A percentile compares a stretch with the other conserved stretches of the same genome.
These are phyloP conservation scores for Leccinum imitatum DNA, from an alignment of 768 basidiomycete genomes.

Conservation along the genomic window DNA sequence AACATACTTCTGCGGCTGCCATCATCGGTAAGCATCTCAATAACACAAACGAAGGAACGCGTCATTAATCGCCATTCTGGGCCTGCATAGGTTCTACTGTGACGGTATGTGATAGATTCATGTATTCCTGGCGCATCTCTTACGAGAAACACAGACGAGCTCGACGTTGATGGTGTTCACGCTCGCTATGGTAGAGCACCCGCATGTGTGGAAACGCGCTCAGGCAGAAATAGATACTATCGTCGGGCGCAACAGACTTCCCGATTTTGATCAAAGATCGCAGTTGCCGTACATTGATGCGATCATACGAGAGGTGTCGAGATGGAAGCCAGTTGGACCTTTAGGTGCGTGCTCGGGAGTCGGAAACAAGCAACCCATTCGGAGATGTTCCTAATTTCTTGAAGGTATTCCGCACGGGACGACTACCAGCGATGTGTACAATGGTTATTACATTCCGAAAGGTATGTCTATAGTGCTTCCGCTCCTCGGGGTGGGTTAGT, in stretches of 20 bases:
- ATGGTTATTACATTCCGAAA: constrained; percentile 49
- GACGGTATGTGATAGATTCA: background rate
- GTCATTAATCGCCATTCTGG: no score
- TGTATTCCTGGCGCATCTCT: background rate
- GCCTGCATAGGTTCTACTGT: background rate
- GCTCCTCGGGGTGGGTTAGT: background rate
- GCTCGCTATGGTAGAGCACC: background rate
- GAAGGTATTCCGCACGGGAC: constrained; percentile 22
- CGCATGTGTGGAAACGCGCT: background rate
- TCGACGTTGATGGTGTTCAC: background rate
- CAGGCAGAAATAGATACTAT: constrained; percentile 4
- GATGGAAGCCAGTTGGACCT: background rate
- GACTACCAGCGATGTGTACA: constrained; percentile 39
- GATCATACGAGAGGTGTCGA: background rate
- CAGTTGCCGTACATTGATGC: background rate
- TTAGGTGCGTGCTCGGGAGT: background rate
- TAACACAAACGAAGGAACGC: background rate
- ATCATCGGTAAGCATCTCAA: constrained; percentile 6
- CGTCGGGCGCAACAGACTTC: background rate
- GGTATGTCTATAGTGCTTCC: constrained; percentile 24
- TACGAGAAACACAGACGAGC: background rate
- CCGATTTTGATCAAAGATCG: constrained; percentile 2
- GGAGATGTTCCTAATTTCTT: background rate
- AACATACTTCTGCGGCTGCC: constrained; percentile 4
- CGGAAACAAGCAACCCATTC: background rate